A percentile compares a stretch with the other conserved stretches of the same genome.
phyloP scores from a whole-genome alignment of 371 early-diverging fungal genomes.

The Paraphysoderma sedebokerense region DNA sequence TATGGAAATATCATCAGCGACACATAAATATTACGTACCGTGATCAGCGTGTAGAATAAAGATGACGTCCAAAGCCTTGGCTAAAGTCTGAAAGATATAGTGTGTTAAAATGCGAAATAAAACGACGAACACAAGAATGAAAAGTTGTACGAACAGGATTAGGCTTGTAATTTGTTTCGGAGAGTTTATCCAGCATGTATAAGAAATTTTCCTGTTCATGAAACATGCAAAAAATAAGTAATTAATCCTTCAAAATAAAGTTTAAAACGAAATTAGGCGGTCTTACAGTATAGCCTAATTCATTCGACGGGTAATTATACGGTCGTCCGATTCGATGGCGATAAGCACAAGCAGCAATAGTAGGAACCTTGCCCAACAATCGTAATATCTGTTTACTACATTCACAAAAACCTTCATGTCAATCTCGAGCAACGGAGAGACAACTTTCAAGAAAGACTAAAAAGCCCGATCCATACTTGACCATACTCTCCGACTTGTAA shows the following conservation, averaged over 20 bases:
- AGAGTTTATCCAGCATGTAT: slow-evolving; percentile 39
- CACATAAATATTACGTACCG: slow-evolving; percentile 9
- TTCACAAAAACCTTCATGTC: no score
- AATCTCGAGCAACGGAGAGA: no score
- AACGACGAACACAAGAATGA: no score
- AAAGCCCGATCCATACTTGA: not conserved
- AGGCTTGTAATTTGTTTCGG: slow-evolving; percentile 30
- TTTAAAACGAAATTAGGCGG: not conserved
- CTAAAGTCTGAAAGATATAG: no score
- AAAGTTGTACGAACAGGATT: no score
- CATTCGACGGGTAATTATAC: slow-evolving; percentile 26
- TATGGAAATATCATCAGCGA: no score
- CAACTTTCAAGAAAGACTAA: no score
- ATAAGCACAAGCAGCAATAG: slow-evolving; percentile 33
- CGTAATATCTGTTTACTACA: slow-evolving; percentile 33
- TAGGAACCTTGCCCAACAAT: slow-evolving; percentile 41
- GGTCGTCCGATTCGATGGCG: slow-evolving; percentile 28
- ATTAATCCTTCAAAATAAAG: not conserved
- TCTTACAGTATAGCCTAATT: slow-evolving; percentile 11
- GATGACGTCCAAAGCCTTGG: slow-evolving; percentile 28
- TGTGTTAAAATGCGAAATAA: no score
- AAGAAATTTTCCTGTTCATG: slow-evolving; percentile 35
- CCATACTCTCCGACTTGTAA: slow-evolving; percentile 16
- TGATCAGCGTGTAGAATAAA: slow-evolving; percentile 44
- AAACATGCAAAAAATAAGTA: no score